phyloP scores from a whole-genome alignment of 805 yeast genomes.

The Candida glaebosa region DNA sequence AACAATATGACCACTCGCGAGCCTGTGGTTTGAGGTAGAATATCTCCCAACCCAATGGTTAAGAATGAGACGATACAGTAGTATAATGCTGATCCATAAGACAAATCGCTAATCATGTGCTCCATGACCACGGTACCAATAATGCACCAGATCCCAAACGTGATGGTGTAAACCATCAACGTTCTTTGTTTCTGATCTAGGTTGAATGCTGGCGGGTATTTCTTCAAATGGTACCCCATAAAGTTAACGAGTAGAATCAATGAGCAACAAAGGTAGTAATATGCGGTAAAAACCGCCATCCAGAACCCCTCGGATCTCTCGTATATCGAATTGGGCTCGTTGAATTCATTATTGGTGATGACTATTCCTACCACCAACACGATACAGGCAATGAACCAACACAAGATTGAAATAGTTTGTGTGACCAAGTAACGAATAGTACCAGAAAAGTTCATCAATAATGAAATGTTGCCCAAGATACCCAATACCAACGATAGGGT shows the following conservation, averaged over 20 bases:
- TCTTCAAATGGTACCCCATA: constrained; percentile 53
- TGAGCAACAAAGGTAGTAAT: constrained; percentile 58
- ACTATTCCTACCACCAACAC: constrained; percentile 50
- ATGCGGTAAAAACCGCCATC: constrained; percentile 68
- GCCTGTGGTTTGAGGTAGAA: constrained; percentile 50
- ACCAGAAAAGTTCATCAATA: constrained; percentile 66
- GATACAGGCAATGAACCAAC: constrained; percentile 61
- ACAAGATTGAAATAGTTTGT: constrained; percentile 57
- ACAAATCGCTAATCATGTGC: constrained; percentile 29
- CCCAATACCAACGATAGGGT: constrained; percentile 64
- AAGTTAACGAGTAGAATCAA: constrained; percentile 53
- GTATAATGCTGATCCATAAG: constrained; percentile 66
- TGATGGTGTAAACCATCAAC: constrained; percentile 67
- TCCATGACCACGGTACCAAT: constrained; percentile 56
- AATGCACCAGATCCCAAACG: constrained; percentile 64
- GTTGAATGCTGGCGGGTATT: constrained; percentile 71
- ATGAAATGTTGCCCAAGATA: constrained; percentile 60
- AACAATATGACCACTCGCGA: constrained; percentile 57
- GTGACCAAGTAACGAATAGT: constrained; percentile 55
- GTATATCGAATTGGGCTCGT: constrained; percentile 12
- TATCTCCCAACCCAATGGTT: constrained; percentile 82
- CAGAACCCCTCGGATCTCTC: constrained; percentile 64
- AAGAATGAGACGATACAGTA: constrained; percentile 69
- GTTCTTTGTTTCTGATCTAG: constrained; percentile 65
- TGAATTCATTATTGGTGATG: constrained; percentile 25